Conservation (phyloP, 345 rosid genomes). For the Eucalyptus grandis region DNA sequence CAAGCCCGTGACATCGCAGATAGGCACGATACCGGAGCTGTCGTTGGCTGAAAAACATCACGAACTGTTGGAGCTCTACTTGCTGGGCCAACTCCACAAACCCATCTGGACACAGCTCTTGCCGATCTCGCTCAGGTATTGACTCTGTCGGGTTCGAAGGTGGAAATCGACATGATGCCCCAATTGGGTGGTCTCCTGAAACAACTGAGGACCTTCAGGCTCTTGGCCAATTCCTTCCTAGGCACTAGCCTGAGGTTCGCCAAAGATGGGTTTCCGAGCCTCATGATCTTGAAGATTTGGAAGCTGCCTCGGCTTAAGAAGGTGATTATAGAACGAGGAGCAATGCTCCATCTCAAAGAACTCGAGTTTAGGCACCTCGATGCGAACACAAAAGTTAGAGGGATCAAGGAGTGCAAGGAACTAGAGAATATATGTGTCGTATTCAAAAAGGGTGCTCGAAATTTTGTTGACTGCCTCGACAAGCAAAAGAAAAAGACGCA, state of each 20-base stretch:
- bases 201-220: neutral
- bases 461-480: fast-evolving
- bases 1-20: too few relatives aligned
- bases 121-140: neutral
- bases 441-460: fast-evolving
- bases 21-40: neutral
- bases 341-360: neutral
- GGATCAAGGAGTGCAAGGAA: neutral
- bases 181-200: neutral
- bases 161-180: neutral
- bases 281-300: neutral
- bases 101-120: neutral
- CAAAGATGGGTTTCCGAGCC: neutral
- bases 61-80: neutral
- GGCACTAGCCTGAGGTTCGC: fast-evolving
- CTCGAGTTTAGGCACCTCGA: neutral
- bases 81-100: neutral
- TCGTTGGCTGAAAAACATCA: neutral
- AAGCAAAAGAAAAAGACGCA: fast-evolving
- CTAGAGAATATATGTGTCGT: fast-evolving
- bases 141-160: neutral
- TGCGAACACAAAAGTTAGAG: fast-evolving
- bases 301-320: neutral
- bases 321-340: neutral
- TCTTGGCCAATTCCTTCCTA: neutral